phyloP scores from a whole-genome alignment of 768 basidiomycete species.

The Amyloporia xantha region DNA sequence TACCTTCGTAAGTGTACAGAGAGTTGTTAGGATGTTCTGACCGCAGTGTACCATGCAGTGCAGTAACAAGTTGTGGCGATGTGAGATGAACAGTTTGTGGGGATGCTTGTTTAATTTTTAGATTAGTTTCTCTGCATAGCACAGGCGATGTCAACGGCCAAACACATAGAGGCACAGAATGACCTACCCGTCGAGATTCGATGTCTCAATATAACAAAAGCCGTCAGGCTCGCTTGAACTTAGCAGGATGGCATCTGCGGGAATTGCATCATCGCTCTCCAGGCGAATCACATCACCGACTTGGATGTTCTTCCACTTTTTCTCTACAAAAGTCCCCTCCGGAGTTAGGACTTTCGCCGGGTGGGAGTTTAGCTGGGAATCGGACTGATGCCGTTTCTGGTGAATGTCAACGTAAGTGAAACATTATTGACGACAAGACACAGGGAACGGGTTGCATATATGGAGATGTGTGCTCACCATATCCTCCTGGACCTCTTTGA shows the following conservation, averaged over 20 bases:
- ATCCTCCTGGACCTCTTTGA: constrained; percentile 96
- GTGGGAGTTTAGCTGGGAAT: constrained; percentile 85
- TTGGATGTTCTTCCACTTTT: constrained; percentile 82
- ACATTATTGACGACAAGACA: not conserved
- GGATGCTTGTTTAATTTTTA: constrained; percentile 97
- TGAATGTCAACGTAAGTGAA: not conserved
- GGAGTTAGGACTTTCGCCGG: constrained; percentile 65
- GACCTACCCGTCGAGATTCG: constrained; percentile 91
- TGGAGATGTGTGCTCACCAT: constrained; percentile 42
- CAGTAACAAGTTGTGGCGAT: constrained; percentile 64
- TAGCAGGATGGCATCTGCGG: constrained; percentile 86
- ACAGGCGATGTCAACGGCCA: not conserved
- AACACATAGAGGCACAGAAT: not conserved
- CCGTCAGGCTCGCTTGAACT: constrained; percentile 95
- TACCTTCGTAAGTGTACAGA: constrained; percentile 91
- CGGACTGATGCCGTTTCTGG: constrained; percentile 95
- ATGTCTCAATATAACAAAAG: constrained; percentile 95
- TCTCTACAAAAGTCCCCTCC: constrained; percentile 57
- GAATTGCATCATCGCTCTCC: constrained; percentile 90
- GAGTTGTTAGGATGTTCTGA: constrained; percentile 98
- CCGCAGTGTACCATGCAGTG: constrained; percentile 76
- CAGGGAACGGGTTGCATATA: not conserved
- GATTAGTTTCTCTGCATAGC: constrained; percentile 92
- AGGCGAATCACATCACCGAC: constrained; percentile 92
- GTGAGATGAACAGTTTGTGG: constrained; percentile 73